Percentiles rank a stretch among this genome's conserved stretches.
phyloP scores from a whole-genome alignment of 179 eudicot species.

The Spinacia oleracea region DNA sequence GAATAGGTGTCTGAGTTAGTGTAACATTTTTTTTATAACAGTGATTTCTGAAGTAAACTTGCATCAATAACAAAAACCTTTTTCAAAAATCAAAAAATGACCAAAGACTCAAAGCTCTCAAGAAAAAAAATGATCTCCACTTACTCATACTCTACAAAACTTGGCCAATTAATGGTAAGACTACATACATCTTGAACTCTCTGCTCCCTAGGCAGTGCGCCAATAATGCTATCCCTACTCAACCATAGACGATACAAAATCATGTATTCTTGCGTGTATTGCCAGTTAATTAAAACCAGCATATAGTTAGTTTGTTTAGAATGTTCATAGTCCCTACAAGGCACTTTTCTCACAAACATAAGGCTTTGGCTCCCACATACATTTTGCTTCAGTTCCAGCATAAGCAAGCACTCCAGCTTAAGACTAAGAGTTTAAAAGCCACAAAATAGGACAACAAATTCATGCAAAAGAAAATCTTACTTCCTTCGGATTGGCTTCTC shows the following conservation, averaged over 20 bases:
- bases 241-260: background rate
- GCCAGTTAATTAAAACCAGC: background rate
- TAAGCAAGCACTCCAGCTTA: background rate
- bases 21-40: background rate
- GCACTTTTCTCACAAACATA: background rate
- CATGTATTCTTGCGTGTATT: background rate
- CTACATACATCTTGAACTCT: background rate
- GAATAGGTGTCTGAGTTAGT: background rate
- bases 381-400: background rate
- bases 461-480: slow-evolving; percentile 40
- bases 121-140: background rate
- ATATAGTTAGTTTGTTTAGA: background rate
- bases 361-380: background rate
- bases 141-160: background rate
- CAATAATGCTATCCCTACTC: background rate
- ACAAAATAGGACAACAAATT: background rate
- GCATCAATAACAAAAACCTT: background rate
- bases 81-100: background rate
- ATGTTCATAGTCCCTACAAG: background rate
- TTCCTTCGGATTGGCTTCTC: slow-evolving; percentile 75
- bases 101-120: background rate
- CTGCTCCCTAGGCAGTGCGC: background rate
- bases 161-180: background rate
- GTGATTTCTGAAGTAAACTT: background rate
- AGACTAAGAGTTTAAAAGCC: background rate